Percentiles rank a stretch among this genome's conserved stretches.
phyloP scores from a whole-genome alignment of 305 asterid species.

The Fraxinus velutina region DNA sequence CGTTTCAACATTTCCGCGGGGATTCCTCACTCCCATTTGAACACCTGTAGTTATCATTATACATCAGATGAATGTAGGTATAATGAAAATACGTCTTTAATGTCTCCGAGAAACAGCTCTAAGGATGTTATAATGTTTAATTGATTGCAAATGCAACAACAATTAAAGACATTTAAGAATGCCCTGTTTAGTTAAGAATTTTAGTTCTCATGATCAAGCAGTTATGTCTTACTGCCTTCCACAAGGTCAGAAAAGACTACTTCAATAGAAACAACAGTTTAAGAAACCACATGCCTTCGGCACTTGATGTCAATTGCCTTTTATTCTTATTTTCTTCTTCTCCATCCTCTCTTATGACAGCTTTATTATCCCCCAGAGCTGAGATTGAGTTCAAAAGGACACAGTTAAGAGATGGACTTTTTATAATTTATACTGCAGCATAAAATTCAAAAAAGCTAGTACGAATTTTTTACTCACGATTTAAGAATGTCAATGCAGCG shows the following conservation, averaged over 20 bases:
- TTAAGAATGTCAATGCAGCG: background rate
- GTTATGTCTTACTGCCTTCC: background rate
- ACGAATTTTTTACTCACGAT: background rate
- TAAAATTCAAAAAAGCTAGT: background rate
- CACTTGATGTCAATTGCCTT: conserved; percentile 10
- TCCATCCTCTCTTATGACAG: conserved; percentile 22
- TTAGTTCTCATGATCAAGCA: background rate
- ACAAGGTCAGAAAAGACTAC: background rate
- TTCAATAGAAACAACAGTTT: background rate
- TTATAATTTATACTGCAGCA: background rate
- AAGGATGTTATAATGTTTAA: background rate
- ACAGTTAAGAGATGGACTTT: background rate
- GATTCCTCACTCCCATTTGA: conserved; percentile 29
- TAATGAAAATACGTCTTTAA: background rate
- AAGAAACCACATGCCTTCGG: conserved; percentile 23
- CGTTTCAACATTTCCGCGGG: conserved; percentile 4
- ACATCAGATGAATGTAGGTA: background rate
- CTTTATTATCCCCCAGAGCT: conserved; percentile 37
- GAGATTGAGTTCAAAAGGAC: background rate
- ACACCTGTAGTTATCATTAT: conserved; percentile 20
- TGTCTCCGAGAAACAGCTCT: background rate
- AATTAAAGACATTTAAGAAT: background rate
- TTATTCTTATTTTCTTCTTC: conserved; percentile 14
- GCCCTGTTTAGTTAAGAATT: conserved; percentile 1
- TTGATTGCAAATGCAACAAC: background rate